phyloP scores from a whole-genome alignment of 805 yeast genomes.

The Spathaspora gorwiae region DNA sequence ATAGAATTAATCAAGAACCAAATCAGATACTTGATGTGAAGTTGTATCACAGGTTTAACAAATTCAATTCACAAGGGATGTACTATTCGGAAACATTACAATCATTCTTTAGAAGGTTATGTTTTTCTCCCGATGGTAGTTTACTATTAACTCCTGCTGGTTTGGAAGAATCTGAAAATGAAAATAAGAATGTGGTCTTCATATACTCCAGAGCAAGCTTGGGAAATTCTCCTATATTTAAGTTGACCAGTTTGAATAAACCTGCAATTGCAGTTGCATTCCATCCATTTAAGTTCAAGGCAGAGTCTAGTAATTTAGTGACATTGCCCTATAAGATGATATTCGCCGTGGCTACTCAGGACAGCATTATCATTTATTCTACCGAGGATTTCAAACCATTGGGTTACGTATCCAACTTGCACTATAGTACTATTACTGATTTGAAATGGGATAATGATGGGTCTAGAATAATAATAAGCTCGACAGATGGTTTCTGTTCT shows the following conservation, averaged over 20 bases:
- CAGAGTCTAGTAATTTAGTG: conserved; percentile 36
- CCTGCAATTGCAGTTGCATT: conserved; percentile 84
- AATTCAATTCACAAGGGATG: conserved; percentile 20
- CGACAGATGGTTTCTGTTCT: conserved; percentile 93
- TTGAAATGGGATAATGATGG: conserved; percentile 84
- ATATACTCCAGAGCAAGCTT: conserved; percentile 72
- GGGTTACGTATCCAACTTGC: conserved; percentile 73
- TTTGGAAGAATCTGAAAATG: conserved; percentile 41
- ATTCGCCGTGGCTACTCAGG: conserved; percentile 92
- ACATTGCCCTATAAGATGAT: conserved; percentile 72
- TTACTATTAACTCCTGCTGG: conserved; percentile 74
- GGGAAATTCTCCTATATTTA: conserved; percentile 66
- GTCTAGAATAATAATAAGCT: conserved; percentile 58
- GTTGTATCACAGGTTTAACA: conserved; percentile 13
- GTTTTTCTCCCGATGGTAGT: conserved; percentile 88
- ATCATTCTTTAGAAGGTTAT: conserved; percentile 81
- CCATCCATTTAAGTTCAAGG: conserved; percentile 59
- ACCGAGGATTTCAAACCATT: conserved; percentile 68
- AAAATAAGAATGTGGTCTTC: conserved; percentile 62
- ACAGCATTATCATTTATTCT: conserved; percentile 75
- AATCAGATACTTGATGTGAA: conserved; percentile 5
- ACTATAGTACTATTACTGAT: conserved; percentile 86
- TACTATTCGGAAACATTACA: conserved; percentile 86
- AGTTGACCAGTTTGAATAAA: conserved; percentile 71
- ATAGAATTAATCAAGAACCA: conserved; percentile 21